Conservation (phyloP, 352 stramenopile genomes). For the Phytophthora parvispora region DNA sequence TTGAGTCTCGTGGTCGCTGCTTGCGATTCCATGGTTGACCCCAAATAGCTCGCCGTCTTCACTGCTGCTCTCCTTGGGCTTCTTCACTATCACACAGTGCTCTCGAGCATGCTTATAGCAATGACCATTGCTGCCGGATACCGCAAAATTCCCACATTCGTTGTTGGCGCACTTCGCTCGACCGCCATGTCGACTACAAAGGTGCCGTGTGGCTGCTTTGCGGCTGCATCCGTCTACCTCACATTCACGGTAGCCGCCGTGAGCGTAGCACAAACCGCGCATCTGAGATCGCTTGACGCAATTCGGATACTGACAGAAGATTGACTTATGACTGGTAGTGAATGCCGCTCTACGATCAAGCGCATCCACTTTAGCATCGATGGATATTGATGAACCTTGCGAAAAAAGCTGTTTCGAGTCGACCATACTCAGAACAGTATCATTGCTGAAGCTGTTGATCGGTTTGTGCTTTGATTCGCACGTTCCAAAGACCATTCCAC, state of each 20-base stretch:
- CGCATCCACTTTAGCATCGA: background rate
- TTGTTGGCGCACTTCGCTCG: background rate
- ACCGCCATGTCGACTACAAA: background rate
- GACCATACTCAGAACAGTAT: background rate
- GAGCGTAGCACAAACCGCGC: conserved; percentile 12
- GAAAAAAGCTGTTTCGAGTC: background rate
- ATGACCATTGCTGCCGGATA: background rate
- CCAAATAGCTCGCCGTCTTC: background rate
- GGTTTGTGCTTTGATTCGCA: background rate
- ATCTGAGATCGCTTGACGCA: background rate
- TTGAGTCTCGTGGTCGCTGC: too few species aligned
- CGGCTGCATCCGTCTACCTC: conserved; percentile 10
- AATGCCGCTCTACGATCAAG: background rate
- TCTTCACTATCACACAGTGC: background rate
- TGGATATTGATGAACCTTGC: background rate
- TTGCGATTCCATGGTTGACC: background rate
- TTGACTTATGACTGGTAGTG: background rate
- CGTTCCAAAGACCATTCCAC: background rate
- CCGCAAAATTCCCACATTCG: background rate
- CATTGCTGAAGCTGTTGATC: background rate
- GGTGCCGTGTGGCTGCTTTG: background rate
- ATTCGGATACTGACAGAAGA: background rate
- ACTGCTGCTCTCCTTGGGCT: background rate
- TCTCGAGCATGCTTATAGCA: background rate
- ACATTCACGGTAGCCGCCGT: conserved; percentile 15